These are phyloP conservation scores for Cynanchum wilfordii DNA, from an alignment of 257 asterid genomes.

Conservation along the genomic window DNA sequence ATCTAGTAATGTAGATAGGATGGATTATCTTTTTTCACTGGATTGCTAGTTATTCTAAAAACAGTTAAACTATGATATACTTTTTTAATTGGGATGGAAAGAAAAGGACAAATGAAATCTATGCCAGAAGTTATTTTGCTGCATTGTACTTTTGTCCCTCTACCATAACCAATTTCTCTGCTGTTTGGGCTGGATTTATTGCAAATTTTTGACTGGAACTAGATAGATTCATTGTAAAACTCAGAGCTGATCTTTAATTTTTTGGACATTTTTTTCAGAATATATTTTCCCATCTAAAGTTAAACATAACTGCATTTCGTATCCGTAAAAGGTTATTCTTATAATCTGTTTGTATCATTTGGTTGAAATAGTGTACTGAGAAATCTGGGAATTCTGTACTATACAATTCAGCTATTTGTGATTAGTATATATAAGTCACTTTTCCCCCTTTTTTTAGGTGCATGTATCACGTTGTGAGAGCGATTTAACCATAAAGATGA, in stretches of 20 bases:
- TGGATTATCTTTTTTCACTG: neutral
- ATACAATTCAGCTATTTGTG: neutral
- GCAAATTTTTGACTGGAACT: neutral
- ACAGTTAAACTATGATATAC: neutral
- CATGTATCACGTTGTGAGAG: conserved; percentile 62
- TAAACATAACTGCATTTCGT: neutral
- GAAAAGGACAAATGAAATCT: neutral
- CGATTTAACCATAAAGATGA: conserved; percentile 75
- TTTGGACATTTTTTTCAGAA: neutral
- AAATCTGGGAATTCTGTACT: neutral
- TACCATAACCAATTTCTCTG: no score
- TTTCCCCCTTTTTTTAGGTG: conserved; percentile 38
- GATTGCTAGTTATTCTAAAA: neutral
- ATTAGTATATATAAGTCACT: neutral
- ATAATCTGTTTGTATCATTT: neutral
- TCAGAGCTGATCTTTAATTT: neutral
- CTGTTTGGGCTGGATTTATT: neutral
- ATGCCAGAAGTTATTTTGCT: neutral
- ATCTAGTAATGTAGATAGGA: neutral
- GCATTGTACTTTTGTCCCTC: neutral
- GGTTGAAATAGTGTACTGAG: neutral
- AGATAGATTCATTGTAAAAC: neutral
- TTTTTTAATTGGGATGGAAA: no score
- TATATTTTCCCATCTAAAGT: neutral
- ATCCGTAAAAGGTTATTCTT: neutral